Conservation (phyloP, 2,329 filamentous ascomycete genomes). For the Gnomoniopsis smithogilvyi region DNA sequence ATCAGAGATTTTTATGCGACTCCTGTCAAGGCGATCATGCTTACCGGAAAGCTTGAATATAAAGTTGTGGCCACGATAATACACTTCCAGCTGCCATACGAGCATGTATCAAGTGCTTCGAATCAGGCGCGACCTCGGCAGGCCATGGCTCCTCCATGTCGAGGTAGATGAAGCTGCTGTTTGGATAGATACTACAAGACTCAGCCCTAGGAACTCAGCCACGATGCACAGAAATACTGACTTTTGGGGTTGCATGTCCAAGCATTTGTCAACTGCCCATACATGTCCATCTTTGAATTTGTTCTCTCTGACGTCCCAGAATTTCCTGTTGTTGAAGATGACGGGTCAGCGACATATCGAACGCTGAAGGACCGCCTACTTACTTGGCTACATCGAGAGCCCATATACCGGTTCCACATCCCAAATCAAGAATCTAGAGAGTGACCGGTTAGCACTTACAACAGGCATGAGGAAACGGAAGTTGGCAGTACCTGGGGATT, state of each 20-base stretch:
- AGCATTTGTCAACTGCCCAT: slow-evolving; percentile 9
- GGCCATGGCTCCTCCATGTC: slow-evolving; percentile 78
- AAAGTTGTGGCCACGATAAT: slow-evolving; percentile 70
- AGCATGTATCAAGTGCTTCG: slow-evolving; percentile 82
- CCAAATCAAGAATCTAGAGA: slow-evolving; percentile 58
- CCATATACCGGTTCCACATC: slow-evolving; percentile 91
- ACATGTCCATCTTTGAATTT: neutral
- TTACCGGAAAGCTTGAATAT: slow-evolving; percentile 65
- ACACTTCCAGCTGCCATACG: slow-evolving; percentile 78
- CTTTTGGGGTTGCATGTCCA: slow-evolving; percentile 11
- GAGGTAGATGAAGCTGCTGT: slow-evolving; percentile 65
- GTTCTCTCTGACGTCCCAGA: neutral
- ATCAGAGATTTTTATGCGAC: slow-evolving; percentile 20
- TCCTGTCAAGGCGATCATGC: slow-evolving; percentile 23
- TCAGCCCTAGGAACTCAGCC: neutral
- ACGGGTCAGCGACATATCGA: slow-evolving; percentile 21
- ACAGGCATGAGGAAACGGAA: neutral
- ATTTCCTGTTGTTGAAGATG: neutral
- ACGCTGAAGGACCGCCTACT: slow-evolving; percentile 27
- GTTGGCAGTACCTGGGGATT: slow-evolving; percentile 3
- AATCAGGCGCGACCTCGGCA: slow-evolving; percentile 36
- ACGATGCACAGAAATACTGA: neutral
- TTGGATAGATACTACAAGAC: slow-evolving; percentile 62
- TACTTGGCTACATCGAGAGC: slow-evolving; percentile 80
- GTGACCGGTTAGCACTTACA: neutral